Percentiles rank a stretch among this genome's conserved stretches.
phyloP scores from a whole-genome alignment of 1,284 basidiomycete species.

The Stygiomarasmius scandens region DNA sequence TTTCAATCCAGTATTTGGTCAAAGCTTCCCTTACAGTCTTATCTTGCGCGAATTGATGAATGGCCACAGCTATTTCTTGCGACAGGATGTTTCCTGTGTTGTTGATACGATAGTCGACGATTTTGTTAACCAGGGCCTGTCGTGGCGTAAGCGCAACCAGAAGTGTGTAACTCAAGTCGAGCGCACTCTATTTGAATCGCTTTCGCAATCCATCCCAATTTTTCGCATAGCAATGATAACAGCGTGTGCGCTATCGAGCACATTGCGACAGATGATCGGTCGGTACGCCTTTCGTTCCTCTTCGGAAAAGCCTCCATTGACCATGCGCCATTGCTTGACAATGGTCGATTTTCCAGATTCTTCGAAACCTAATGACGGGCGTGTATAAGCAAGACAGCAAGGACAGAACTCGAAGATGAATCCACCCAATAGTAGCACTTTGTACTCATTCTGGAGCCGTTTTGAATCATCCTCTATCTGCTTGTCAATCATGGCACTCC shows the following conservation, averaged over 20 bases:
- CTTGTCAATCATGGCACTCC: constrained; percentile 9
- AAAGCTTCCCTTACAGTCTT: too few species aligned
- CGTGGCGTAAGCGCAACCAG: background rate
- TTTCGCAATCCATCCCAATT: constrained; percentile 82
- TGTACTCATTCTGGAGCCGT: too few species aligned
- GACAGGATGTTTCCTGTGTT: constrained; percentile 49
- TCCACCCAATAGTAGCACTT: too few species aligned
- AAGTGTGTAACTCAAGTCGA: background rate
- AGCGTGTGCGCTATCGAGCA: constrained; percentile 89
- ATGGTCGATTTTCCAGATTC: too few species aligned
- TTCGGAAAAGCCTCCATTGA: constrained; percentile 88
- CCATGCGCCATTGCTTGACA: too few species aligned
- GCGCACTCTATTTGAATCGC: constrained; percentile 74
- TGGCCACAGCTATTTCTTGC: constrained; percentile 73
- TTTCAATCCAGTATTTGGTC: too few species aligned
- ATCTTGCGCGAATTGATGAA: constrained; percentile 88
- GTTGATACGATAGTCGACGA: constrained; percentile 59
- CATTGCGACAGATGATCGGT: constrained; percentile 83
- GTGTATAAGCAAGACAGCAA: too few species aligned
- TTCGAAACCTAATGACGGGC: too few species aligned
- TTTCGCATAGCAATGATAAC: constrained; percentile 90
- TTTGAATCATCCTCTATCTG: too few species aligned
- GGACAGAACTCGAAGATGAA: too few species aligned
- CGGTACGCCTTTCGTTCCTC: constrained; percentile 84
- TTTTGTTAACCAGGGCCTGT: constrained; percentile 60